These are phyloP conservation scores for Podospora tetraspora DNA, from an alignment of 495 filamentous ascomycete genomes.

Conservation along the genomic window DNA sequence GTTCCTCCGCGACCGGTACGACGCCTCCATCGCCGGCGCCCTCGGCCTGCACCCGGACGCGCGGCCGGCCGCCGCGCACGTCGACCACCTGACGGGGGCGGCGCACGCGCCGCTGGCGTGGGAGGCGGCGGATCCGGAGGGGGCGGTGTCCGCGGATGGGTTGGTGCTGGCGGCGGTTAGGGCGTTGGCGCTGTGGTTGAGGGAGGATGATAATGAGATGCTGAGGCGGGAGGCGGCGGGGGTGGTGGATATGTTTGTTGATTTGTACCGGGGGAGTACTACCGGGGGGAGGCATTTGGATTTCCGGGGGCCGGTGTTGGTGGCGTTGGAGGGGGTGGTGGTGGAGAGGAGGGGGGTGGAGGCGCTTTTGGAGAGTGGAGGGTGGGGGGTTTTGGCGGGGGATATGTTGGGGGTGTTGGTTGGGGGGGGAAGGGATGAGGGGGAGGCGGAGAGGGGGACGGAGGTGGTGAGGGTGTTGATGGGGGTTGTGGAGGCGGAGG, in stretches of 20 bases:
- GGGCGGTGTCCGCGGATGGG: constrained; percentile 34
- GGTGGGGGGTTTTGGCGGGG: constrained; percentile 43
- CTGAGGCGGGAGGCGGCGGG: constrained; percentile 50
- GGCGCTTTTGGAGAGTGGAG: constrained; percentile 38
- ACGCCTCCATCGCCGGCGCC: constrained; percentile 50
- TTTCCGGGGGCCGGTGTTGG: constrained; percentile 47
- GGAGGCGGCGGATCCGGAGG: constrained; percentile 37
- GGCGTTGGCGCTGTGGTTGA: constrained; percentile 54
- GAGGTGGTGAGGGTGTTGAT: constrained; percentile 51
- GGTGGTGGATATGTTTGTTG: constrained; percentile 53
- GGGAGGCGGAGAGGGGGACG: constrained; percentile 40
- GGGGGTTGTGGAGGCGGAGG: constrained; percentile 40
- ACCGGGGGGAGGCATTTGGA: constrained; percentile 30
- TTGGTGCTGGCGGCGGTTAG: constrained; percentile 50
- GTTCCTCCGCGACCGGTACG: constrained; percentile 61
- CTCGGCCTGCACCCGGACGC: constrained; percentile 48
- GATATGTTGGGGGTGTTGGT: constrained; percentile 44
- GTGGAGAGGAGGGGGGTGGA: constrained; percentile 40
- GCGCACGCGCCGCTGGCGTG: constrained; percentile 45
- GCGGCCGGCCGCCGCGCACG: constrained; percentile 28
- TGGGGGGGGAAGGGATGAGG: constrained; percentile 7
- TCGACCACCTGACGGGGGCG: constrained; percentile 26
- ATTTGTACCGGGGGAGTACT: constrained; percentile 42
- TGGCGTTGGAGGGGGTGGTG: constrained; percentile 49
- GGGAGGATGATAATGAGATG: constrained; percentile 57